phyloP scores from a whole-genome alignment of 345 rosid species.

The Lepidium africanum region DNA sequence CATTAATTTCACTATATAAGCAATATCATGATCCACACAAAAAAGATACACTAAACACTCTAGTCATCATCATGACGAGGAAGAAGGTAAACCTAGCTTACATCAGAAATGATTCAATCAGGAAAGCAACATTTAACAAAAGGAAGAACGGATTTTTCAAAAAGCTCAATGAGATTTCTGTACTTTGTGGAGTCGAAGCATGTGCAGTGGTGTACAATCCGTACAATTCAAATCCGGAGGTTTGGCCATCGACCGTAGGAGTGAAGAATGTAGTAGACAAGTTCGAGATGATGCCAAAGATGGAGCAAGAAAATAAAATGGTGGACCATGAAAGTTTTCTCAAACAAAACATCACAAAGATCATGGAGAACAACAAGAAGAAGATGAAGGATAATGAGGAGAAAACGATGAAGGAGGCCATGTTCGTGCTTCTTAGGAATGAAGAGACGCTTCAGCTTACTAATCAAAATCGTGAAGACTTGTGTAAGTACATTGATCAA shows the following conservation, averaged over 20 bases:
- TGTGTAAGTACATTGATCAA: conserved; percentile 2
- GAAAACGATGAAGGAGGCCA: conserved; percentile 1
- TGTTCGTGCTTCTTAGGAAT: conserved; percentile 8
- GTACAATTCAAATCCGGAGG: conserved; percentile 16
- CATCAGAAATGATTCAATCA: conserved; percentile 27
- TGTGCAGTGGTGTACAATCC: conserved; percentile 24
- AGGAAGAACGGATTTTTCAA: conserved; percentile 34
- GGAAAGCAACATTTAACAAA: conserved; percentile 31
- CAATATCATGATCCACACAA: not conserved
- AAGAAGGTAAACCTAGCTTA: conserved; percentile 30
- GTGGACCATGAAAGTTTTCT: conserved; percentile 29
- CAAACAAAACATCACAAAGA: conserved; percentile 13
- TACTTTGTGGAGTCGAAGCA: conserved; percentile 31
- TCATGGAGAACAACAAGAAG: not conserved
- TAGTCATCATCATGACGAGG: conserved; percentile 19
- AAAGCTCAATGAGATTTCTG: conserved; percentile 25
- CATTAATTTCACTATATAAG: conserved; percentile 4
- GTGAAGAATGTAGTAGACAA: not conserved
- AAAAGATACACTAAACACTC: not conserved
- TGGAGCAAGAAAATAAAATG: conserved; percentile 29
- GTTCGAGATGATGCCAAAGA: conserved; percentile 9
- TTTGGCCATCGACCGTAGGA: conserved; percentile 23
- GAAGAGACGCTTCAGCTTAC: not conserved
- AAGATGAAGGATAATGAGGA: conserved; percentile 13
- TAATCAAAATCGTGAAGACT: not conserved